A percentile compares a stretch with the other conserved stretches of the same genome.
phyloP scores from a whole-genome alignment of 345 rosid genomes.

The Camelina laxa region DNA sequence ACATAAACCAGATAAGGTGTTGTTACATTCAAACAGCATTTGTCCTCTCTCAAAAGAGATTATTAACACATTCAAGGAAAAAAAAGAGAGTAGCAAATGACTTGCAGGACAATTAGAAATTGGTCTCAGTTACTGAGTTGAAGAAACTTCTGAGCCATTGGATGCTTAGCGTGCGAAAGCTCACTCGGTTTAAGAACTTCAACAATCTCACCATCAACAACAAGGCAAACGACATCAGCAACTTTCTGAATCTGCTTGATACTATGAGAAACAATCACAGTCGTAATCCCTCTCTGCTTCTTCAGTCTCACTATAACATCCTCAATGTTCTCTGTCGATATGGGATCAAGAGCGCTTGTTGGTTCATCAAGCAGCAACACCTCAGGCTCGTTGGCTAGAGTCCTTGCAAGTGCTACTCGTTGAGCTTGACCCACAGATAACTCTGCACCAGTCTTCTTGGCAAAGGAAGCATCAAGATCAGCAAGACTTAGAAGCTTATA shows the following conservation, averaged over 20 bases:
- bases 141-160: conserved; percentile 78
- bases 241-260: conserved; percentile 88
- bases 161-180: conserved; percentile 76
- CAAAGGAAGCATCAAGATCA: conserved; percentile 69
- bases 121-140: conserved; percentile 54
- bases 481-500: conserved; percentile 68
- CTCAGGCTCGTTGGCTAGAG: conserved; percentile 87
- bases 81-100: neutral
- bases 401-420: conserved; percentile 91
- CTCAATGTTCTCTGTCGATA: conserved; percentile 85
- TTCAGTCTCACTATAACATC: conserved; percentile 78
- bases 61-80: neutral
- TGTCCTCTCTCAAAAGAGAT: neutral
- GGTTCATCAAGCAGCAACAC: conserved; percentile 85
- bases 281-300: conserved; percentile 65
- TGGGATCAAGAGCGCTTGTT: conserved; percentile 85
- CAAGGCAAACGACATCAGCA: conserved; percentile 80
- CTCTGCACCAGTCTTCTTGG: conserved; percentile 58
- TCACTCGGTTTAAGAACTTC: conserved; percentile 72
- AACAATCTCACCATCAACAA: conserved; percentile 77
- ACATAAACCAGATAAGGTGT: neutral
- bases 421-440: conserved; percentile 93
- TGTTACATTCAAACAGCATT: conserved; percentile 32
- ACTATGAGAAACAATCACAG: conserved; percentile 82
- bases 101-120: neutral